Evolutionary conservation across 1,284 basidiomycete genomes (phyloP), one percentile per base, ranked within the genome.

Genomic region (Lentinus polychrous): DNA sequence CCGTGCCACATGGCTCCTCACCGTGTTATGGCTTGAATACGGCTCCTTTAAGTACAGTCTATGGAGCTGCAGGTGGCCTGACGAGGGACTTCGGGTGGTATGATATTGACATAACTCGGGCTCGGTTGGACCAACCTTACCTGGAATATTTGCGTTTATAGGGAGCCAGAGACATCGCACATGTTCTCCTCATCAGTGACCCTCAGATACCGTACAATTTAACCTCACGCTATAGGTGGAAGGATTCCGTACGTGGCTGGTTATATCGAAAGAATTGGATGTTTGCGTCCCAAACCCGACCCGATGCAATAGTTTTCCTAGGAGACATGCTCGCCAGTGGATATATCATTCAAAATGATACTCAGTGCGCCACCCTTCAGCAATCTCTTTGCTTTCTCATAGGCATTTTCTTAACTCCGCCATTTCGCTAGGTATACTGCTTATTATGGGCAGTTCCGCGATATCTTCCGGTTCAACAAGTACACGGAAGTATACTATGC

Each of bases 321-420:
- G 92, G 92, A 20, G 84, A 89, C 65, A 81, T 90, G 80, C 73
- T 87, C 47, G 78, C 82, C 44, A 79, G 76, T 45, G 91, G 89
- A 3, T 77, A 83, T 52, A 70, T 74, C 15, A 69, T 75, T 10
- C 76, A 74, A 59, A 70, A 69, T 24, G 74, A 78, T 45, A 63
- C 69, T 51, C 83, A 91, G 91, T 92, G 64, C 66, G 84, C 76
- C 34, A n/a, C n/a, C 47, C 14, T 22, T 52, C 32, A 27, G 5
- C 4, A 27, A 4, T 27, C 11, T 43, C 35, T 45, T 20, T 27
- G 20, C 37, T 35, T 24, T 20, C 15, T 18, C 18, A 12, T 42
- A 32, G 23, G 11, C 35, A 31, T 34, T 38, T 52, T 49, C 54
- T 51, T 27, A 54, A 27, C 34, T 60, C 56, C 48, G 49, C 10